Conservation (phyloP, 352 stramenopile genomes). For the Globisporangium uncinulatum region DNA sequence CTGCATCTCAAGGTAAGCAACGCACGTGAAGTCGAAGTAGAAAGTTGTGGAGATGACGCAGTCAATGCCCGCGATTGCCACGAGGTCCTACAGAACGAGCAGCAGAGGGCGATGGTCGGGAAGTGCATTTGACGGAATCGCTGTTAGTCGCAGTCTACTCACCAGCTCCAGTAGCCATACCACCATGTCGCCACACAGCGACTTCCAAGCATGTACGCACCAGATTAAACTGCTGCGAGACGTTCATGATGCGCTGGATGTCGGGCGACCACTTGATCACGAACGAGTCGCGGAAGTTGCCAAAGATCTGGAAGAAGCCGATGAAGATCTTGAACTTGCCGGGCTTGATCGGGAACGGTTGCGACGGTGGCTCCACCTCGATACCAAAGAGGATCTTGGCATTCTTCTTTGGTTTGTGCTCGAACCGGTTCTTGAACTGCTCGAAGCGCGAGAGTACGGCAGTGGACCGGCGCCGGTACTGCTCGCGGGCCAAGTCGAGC, state of each 20-base stretch:
- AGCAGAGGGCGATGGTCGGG: too few species aligned
- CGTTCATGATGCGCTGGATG: constrained; percentile 53
- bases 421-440: constrained; percentile 24
- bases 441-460: constrained; percentile 20
- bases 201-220: constrained; percentile 17
- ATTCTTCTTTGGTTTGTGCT: constrained; percentile 16
- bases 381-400: constrained; percentile 52
- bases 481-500: constrained; percentile 15
- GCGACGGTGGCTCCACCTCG: constrained; percentile 32
- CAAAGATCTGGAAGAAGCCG: constrained; percentile 81
- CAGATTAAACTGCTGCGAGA: constrained; percentile 72
- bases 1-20: background rate
- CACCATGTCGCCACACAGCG: too few species aligned
- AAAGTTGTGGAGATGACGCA: constrained; percentile 69
- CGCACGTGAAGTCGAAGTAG: constrained; percentile 75
- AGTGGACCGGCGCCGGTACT: constrained; percentile 20
- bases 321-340: constrained; percentile 80
- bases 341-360: constrained; percentile 48
- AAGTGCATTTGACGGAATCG: too few species aligned
- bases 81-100: constrained; percentile 38
- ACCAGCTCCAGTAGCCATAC: too few species aligned
- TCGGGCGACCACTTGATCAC: constrained; percentile 55
- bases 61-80: constrained; percentile 64
- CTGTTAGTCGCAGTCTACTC: too few species aligned
- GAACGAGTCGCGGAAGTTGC: constrained; percentile 65